Evolutionary conservation across 257 asterid species (phyloP).

Genomic region (Cynanchum wilfordii): DNA sequence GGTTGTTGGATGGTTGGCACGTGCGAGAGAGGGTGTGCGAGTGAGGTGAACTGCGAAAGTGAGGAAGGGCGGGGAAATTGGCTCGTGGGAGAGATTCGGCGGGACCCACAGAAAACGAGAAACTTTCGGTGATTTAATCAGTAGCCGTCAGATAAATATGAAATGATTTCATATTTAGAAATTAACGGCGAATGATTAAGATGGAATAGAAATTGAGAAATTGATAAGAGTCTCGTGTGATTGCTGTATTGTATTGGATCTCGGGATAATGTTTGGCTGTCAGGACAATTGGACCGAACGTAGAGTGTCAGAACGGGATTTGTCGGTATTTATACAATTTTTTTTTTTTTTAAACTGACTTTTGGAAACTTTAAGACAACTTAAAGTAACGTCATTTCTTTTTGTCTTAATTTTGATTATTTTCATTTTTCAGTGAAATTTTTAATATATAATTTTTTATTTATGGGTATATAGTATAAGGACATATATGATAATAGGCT

Average conservation of each 20-base stretch:
- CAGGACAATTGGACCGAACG: constrained; percentile 31
- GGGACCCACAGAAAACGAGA: constrained; percentile 19
- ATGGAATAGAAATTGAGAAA: neutral
- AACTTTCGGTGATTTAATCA: constrained; percentile 37
- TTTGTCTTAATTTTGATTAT: too few species aligned
- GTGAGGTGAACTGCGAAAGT: too few species aligned
- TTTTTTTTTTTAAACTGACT: neutral
- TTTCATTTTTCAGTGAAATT: too few species aligned
- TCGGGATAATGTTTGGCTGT: constrained; percentile 27
- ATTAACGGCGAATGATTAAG: constrained; percentile 3
- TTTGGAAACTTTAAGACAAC: neutral
- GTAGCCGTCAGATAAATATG: constrained; percentile 9
- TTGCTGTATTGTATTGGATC: constrained; percentile 40
- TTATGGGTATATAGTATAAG: too few species aligned
- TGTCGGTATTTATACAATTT: constrained; percentile 24
- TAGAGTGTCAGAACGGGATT: constrained; percentile 26
- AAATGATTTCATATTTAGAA: neutral
- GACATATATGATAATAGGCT: too few species aligned
- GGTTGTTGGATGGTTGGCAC: constrained; percentile 28
- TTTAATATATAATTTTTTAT: too few species aligned
- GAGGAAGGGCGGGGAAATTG: neutral
- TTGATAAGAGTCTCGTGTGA: constrained; percentile 1
- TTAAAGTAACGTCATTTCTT: neutral
- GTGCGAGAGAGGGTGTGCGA: constrained; percentile 28
- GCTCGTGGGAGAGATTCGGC: constrained; percentile 38